These are phyloP conservation scores for Royoungia palumana DNA, from an alignment of 768 basidiomycete species.

Conservation along the genomic window DNA sequence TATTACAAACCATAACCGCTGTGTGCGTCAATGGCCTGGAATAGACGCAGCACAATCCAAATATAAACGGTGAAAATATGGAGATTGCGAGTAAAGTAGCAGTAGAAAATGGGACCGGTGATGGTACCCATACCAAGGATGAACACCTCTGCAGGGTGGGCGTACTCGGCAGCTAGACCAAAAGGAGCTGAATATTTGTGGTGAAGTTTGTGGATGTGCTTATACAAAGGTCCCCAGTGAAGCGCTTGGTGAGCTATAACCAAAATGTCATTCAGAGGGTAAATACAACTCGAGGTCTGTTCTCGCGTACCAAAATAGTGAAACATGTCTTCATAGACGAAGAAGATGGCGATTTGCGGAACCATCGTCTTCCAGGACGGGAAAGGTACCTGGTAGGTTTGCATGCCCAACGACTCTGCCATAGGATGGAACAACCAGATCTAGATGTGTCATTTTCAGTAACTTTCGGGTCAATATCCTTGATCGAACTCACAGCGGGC, in stretches of 20 bases:
- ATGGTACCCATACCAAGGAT: constrained; percentile 93
- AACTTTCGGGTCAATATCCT: not conserved
- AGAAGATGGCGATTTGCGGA: constrained; percentile 83
- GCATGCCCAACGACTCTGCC: constrained; percentile 84
- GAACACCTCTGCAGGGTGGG: constrained; percentile 94
- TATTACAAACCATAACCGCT: constrained; percentile 78
- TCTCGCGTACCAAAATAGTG: constrained; percentile 72
- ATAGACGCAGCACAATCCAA: constrained; percentile 91
- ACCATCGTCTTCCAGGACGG: constrained; percentile 65
- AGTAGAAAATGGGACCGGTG: constrained; percentile 83
- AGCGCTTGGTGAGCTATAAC: constrained; percentile 84
- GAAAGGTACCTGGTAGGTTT: constrained; percentile 92
- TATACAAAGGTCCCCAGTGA: constrained; percentile 82
- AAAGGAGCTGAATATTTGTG: constrained; percentile 98
- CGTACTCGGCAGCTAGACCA: constrained; percentile 96
- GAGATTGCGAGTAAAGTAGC: constrained; percentile 63
- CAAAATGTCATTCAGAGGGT: not conserved
- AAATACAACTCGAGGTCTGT: not conserved
- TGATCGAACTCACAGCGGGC: constrained; percentile 59
- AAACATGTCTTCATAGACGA: constrained; percentile 94
- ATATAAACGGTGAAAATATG: constrained; percentile 93
- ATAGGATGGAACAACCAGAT: constrained; percentile 92
- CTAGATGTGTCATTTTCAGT: constrained; percentile 34
- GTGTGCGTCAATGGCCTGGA: constrained; percentile 97
- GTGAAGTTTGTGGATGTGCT: constrained; percentile 94